A percentile compares a stretch with the other conserved stretches of the same genome.
Evolutionary conservation across 352 stramenopile species (phyloP).

Genomic region (Globisporangium apiculatum): DNA sequence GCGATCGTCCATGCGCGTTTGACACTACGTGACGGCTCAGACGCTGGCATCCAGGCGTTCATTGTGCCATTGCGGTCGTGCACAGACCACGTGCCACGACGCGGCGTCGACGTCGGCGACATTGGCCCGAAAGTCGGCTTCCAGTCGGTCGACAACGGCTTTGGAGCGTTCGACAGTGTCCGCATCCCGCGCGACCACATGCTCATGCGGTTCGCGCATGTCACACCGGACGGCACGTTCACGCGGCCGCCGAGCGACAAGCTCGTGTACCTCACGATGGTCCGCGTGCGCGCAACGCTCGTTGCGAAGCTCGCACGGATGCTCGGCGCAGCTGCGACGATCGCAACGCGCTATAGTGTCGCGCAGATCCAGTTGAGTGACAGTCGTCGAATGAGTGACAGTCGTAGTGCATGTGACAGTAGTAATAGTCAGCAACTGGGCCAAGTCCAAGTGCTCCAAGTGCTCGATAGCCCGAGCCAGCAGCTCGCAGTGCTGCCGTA

Average conservation of each 20-base stretch:
- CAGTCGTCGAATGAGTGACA: constrained; percentile 1
- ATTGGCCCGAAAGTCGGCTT: constrained; percentile 92
- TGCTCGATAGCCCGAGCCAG: constrained; percentile 95
- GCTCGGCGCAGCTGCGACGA: constrained; percentile 88
- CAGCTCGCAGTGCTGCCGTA: constrained; percentile 57
- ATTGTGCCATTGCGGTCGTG: constrained; percentile 86
- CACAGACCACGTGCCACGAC: constrained; percentile 67
- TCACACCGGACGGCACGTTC: constrained; percentile 50
- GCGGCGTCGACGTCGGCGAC: constrained; percentile 86
- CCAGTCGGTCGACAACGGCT: constrained; percentile 91
- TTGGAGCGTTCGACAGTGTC: constrained; percentile 79
- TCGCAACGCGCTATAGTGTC: constrained; percentile 92
- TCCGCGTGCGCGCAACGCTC: constrained; percentile 69
- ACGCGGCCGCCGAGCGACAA: constrained; percentile 57
- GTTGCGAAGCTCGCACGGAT: constrained; percentile 33
- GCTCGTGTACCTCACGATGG: constrained; percentile 77
- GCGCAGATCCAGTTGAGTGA: constrained; percentile 77
- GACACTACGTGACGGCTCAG: constrained; percentile 28
- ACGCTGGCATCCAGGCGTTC: constrained; percentile 92
- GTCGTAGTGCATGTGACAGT: not conserved
- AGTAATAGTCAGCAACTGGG: no score
- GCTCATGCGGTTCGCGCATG: constrained; percentile 42
- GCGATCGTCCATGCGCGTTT: constrained; percentile 91
- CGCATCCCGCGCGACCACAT: constrained; percentile 71
- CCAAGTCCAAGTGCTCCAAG: constrained; percentile 77